These are phyloP conservation scores for Rhodotorula sp. DNA, from an alignment of 1,284 basidiomycete genomes.

Conservation along the genomic window DNA sequence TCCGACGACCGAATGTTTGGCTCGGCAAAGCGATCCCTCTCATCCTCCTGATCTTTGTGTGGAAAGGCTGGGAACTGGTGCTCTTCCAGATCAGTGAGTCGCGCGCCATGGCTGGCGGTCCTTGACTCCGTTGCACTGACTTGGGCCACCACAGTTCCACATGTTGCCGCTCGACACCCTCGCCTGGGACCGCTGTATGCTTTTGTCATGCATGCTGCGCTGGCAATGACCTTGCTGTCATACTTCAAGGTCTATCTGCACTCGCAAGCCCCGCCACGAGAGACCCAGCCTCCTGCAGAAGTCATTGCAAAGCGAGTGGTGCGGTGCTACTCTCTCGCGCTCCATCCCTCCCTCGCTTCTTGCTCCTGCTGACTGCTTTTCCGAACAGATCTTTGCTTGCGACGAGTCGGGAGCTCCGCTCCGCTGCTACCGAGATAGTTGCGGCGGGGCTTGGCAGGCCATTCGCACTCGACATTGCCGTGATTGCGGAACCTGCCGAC, in stretches of 20 bases:
- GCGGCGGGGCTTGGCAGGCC: constrained; percentile 22
- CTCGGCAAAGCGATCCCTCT: constrained; percentile 33
- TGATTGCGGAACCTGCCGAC: constrained; percentile 28
- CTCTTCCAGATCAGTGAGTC: constrained; percentile 12
- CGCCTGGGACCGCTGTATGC: constrained; percentile 1
- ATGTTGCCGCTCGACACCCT: neutral
- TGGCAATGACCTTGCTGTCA: constrained; percentile 1
- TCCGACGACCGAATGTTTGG: constrained; percentile 18
- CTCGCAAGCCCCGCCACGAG: neutral
- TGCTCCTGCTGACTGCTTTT: neutral
- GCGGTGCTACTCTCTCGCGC: neutral
- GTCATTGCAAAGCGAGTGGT: constrained; percentile 17
- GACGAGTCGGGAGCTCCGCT: constrained; percentile 8
- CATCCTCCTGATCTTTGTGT: constrained; percentile 14
- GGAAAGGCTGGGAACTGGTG: constrained; percentile 16
- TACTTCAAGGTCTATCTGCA: constrained; percentile 25
- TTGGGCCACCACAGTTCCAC: constrained; percentile 8
- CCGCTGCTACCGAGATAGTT: constrained; percentile 16
- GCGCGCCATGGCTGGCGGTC: no score
- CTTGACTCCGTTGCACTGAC: neutral
- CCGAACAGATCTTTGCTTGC: constrained; percentile 27
- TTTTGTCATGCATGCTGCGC: constrained; percentile 11
- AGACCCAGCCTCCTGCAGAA: neutral
- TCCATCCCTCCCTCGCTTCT: no score
- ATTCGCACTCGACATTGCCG: constrained; percentile 33